Conservation (phyloP, 2,329 filamentous ascomycete genomes). For the Nothophaeocryptopus gaeumannii region DNA sequence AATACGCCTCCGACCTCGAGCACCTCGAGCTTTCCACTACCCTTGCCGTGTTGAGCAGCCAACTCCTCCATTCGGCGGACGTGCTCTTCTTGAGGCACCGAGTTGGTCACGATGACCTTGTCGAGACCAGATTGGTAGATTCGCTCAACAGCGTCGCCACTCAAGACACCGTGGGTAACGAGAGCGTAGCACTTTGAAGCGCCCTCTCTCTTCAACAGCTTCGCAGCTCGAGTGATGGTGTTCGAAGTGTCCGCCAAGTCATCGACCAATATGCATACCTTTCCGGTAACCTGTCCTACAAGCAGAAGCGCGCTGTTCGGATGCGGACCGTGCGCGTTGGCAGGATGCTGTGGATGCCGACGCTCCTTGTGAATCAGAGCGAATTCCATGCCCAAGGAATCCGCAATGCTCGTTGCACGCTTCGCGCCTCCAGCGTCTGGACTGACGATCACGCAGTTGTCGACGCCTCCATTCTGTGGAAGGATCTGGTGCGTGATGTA, state of each 20-base stretch:
- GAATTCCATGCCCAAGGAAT: conserved; percentile 89
- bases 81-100: conserved; percentile 84
- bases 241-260: conserved; percentile 95
- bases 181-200: conserved; percentile 89
- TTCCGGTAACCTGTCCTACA: conserved; percentile 77
- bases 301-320: conserved; percentile 77
- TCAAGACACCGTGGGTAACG: conserved; percentile 91
- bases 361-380: conserved; percentile 98
- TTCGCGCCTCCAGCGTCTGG: conserved; percentile 97
- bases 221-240: conserved; percentile 93
- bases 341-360: conserved; percentile 62
- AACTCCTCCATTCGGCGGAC: conserved; percentile 42
- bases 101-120: conserved; percentile 93
- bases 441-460: conserved; percentile 72
- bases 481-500: conserved; percentile 78
- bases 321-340: conserved; percentile 8
- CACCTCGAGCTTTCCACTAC: conserved; percentile 79
- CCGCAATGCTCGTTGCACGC: conserved; percentile 90
- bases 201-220: conserved; percentile 89
- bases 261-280: conserved; percentile 86
- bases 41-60: conserved; percentile 44
- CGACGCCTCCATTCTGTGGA: conserved; percentile 64
- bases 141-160: conserved; percentile 87
- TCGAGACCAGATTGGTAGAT: conserved; percentile 92
- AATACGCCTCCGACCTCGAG: conserved; percentile 86